These are phyloP conservation scores for Tremella mesenterica DNA, from an alignment of 768 basidiomycete genomes.

Conservation along the genomic window DNA sequence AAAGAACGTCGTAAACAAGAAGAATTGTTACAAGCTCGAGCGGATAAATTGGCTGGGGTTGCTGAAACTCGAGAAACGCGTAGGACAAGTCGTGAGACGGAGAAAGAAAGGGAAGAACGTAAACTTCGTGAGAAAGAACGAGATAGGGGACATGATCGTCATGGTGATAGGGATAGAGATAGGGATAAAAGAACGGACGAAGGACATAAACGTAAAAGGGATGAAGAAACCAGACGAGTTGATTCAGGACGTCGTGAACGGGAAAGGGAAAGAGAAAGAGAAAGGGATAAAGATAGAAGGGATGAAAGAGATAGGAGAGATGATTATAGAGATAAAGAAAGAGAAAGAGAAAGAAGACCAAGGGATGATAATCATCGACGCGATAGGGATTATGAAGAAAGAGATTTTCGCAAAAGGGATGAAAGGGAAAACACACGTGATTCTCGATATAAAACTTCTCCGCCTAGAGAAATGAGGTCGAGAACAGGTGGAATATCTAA, in stretches of 20 bases:
- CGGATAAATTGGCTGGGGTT: slow-evolving; percentile 15
- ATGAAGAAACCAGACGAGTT: slow-evolving; percentile 50
- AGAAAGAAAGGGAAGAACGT: slow-evolving; percentile 17
- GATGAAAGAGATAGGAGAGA: slow-evolving; percentile 40
- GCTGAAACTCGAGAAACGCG: slow-evolving; percentile 10
- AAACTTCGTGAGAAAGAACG: slow-evolving; percentile 9
- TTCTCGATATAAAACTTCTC: too few species aligned
- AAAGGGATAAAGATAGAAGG: slow-evolving; percentile 48
- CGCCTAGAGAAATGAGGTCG: too few species aligned
- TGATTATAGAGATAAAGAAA: slow-evolving; percentile 2
- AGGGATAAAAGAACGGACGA: not conserved
- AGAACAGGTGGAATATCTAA: too few species aligned
- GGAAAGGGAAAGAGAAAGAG: slow-evolving; percentile 49
- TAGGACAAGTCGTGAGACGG: slow-evolving; percentile 8
- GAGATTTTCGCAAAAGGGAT: not conserved
- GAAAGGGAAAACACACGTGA: slow-evolving; percentile 3
- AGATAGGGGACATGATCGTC: slow-evolving; percentile 9
- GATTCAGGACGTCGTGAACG: slow-evolving; percentile 47
- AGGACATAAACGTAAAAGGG: slow-evolving; percentile 7
- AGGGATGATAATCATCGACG: not conserved
- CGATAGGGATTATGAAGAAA: not conserved
- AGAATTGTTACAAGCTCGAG: slow-evolving; percentile 18
- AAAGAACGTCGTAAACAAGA: slow-evolving; percentile 20
- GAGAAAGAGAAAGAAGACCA: not conserved
- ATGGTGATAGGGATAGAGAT: slow-evolving; percentile 13